phyloP scores from a whole-genome alignment of 345 rosid species.

The Cochlearia excelsa region DNA sequence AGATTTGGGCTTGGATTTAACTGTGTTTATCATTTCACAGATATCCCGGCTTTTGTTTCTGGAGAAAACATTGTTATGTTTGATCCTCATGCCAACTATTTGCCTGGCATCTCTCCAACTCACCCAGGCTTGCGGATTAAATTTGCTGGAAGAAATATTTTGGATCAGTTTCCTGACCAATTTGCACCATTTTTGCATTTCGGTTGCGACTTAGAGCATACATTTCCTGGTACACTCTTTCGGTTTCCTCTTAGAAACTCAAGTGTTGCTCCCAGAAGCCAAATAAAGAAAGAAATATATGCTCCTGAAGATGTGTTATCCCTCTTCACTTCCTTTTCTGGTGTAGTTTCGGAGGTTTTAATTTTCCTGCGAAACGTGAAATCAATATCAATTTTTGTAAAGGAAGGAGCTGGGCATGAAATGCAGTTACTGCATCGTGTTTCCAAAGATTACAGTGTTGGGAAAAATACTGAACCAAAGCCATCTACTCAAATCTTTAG shows the following conservation, averaged over 20 bases:
- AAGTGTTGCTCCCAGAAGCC: slow-evolving; percentile 69
- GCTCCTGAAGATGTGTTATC: slow-evolving; percentile 81
- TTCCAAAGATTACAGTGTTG: slow-evolving; percentile 50
- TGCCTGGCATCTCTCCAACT: slow-evolving; percentile 94
- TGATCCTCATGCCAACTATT: slow-evolving; percentile 92
- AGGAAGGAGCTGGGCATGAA: slow-evolving; percentile 76
- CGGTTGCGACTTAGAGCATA: slow-evolving; percentile 84
- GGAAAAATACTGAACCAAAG: slow-evolving; percentile 50
- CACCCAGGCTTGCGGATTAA: slow-evolving; percentile 95
- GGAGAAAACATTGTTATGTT: slow-evolving; percentile 96
- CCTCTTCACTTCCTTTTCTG: slow-evolving; percentile 75
- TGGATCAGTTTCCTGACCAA: slow-evolving; percentile 97
- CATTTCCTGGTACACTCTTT: slow-evolving; percentile 87
- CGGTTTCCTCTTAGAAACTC: slow-evolving; percentile 91
- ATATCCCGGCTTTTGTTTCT: slow-evolving; percentile 86
- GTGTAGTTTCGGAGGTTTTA: slow-evolving; percentile 71
- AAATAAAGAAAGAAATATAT: slow-evolving; percentile 80
- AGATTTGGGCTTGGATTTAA: slow-evolving; percentile 96
- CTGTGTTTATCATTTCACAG: slow-evolving; percentile 97
- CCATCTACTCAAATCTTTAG: slow-evolving; percentile 50
- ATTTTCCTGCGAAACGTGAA: slow-evolving; percentile 83
- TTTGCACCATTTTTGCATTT: slow-evolving; percentile 90
- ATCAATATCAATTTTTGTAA: slow-evolving; percentile 63
- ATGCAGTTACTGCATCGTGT: slow-evolving; percentile 80
- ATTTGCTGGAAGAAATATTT: slow-evolving; percentile 74